Conservation (phyloP, 1,284 basidiomycete genomes). For the Trametes versicolor region DNA sequence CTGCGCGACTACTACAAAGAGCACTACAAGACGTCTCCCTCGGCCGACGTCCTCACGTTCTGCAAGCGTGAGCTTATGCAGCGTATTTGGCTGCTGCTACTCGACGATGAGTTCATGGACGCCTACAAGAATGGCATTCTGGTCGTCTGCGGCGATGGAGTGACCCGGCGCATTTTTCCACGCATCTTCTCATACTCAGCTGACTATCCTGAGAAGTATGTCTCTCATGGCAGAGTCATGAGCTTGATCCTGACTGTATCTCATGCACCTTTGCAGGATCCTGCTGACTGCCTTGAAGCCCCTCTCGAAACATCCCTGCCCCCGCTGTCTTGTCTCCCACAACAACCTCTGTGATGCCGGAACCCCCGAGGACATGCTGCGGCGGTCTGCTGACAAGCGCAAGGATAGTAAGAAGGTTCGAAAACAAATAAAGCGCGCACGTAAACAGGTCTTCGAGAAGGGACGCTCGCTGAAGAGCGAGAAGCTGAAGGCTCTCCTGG, state of each 20-base stretch:
- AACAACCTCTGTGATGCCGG: constrained; percentile 26
- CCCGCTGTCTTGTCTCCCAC: constrained; percentile 40
- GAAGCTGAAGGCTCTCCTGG: background rate
- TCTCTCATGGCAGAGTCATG: no score
- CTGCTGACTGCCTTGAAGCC: constrained; percentile 25
- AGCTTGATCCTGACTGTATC: background rate
- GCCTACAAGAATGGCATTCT: constrained; percentile 41
- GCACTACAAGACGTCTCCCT: background rate
- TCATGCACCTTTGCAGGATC: constrained; percentile 17
- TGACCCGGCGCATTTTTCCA: constrained; percentile 29
- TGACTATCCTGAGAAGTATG: constrained; percentile 45
- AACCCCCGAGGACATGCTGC: constrained; percentile 19
- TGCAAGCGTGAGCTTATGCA: constrained; percentile 41
- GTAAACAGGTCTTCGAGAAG: background rate
- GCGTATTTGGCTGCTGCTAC: constrained; percentile 31
- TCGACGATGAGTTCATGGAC: constrained; percentile 39
- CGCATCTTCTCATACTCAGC: constrained; percentile 35
- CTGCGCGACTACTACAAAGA: background rate
- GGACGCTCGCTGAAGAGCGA: background rate
- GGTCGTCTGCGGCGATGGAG: constrained; percentile 34
- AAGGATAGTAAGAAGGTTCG: background rate
- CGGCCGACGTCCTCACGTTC: constrained; percentile 28
- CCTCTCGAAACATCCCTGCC: constrained; percentile 38
- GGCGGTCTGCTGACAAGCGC: background rate
- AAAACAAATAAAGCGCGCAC: background rate